A percentile compares a stretch with the other conserved stretches of the same genome.
phyloP scores from a whole-genome alignment of 148 eudicot genomes.

The Camellia lanceoleosa region DNA sequence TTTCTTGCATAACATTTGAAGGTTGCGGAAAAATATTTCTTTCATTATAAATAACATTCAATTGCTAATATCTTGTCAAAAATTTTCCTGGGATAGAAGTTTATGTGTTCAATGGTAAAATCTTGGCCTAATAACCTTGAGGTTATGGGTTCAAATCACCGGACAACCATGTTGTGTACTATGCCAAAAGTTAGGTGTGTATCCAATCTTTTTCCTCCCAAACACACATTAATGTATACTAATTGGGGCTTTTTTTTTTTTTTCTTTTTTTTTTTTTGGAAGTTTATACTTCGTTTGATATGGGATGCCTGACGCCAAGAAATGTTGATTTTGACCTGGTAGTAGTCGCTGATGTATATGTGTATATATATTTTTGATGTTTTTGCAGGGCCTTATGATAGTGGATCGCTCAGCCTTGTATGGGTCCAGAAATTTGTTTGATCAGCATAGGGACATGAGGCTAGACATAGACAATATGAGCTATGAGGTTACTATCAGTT shows the following conservation, averaged over 20 bases:
- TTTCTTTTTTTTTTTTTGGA: too few species aligned
- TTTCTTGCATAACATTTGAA: neutral
- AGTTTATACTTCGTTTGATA: neutral
- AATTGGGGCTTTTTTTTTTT: too few species aligned
- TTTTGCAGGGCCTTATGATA: constrained; percentile 58
- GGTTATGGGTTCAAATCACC: too few species aligned
- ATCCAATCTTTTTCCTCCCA: too few species aligned
- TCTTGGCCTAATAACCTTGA: too few species aligned
- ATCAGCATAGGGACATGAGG: constrained; percentile 85
- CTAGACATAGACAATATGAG: constrained; percentile 79
- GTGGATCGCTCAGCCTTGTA: constrained; percentile 51
- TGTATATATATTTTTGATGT: neutral
- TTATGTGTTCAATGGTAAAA: too few species aligned
- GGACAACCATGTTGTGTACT: too few species aligned
- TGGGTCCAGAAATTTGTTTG: constrained; percentile 53
- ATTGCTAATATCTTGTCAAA: neutral
- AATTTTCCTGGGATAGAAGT: neutral
- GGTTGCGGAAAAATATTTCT: neutral
- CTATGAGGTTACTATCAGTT: constrained; percentile 41
- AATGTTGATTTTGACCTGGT: neutral
- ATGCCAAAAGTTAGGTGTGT: too few species aligned
- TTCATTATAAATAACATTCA: neutral
- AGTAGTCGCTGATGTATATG: neutral
- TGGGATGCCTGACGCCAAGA: neutral
- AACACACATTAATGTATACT: too few species aligned